These are phyloP conservation scores for Lepiota venenata DNA, from an alignment of 768 basidiomycete species.

Conservation along the genomic window DNA sequence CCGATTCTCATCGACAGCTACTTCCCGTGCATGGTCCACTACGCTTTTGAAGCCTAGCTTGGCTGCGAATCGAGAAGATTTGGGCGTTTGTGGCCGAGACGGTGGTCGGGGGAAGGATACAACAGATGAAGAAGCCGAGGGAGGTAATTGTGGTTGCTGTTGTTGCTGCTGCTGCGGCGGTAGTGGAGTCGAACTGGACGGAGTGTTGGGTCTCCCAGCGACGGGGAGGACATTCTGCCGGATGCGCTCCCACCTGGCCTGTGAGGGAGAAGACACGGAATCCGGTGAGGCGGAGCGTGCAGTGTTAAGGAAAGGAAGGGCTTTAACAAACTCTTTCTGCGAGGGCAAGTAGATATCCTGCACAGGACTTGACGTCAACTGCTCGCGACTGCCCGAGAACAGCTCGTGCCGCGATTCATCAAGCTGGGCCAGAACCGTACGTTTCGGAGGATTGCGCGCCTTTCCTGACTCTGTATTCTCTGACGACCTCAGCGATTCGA, in stretches of 20 bases:
- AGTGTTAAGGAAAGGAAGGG: neutral
- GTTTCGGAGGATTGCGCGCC: neutral
- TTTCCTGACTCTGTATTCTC: neutral
- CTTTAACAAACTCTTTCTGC: neutral
- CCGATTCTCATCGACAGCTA: constrained; percentile 42
- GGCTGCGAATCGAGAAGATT: constrained; percentile 17
- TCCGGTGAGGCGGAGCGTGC: neutral
- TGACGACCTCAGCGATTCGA: constrained; percentile 19
- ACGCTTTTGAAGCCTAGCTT: constrained; percentile 59
- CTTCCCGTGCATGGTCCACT: constrained; percentile 59
- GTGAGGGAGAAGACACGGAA: constrained; percentile 28
- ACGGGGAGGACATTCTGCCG: constrained; percentile 50
- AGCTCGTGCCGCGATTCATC: too few species aligned
- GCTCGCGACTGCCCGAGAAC: constrained; percentile 10
- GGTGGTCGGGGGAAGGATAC: constrained; percentile 16
- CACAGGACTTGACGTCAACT: constrained; percentile 12
- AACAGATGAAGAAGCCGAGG: constrained; percentile 23
- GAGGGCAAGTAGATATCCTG: neutral
- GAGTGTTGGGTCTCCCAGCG: constrained; percentile 21
- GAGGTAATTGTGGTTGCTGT: constrained; percentile 17
- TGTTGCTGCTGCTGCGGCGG: neutral
- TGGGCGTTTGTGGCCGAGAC: constrained; percentile 24
- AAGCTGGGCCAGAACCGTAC: constrained; percentile 2
- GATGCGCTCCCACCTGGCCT: constrained; percentile 48
- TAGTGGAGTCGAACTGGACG: constrained; percentile 12